Percentiles rank a stretch among this genome's conserved stretches.
These are phyloP conservation scores for Furculomyces boomerangus DNA, from an alignment of 371 early-diverging fungal genomes.

Conservation along the genomic window DNA sequence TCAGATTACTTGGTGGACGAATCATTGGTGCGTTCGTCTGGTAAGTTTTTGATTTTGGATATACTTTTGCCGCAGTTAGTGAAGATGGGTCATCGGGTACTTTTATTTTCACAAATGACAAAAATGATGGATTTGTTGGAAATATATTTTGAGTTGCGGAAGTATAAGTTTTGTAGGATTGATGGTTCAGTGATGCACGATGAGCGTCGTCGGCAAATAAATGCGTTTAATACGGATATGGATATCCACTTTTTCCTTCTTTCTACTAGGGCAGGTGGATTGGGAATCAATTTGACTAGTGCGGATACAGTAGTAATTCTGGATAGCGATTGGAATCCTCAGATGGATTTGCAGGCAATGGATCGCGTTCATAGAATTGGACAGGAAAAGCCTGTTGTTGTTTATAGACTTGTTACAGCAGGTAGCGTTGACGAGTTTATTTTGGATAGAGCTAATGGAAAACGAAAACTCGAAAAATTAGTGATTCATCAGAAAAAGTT, in stretches of 20 bases:
- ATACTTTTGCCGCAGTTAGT: slow-evolving; percentile 51
- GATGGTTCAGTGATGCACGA: slow-evolving; percentile 78
- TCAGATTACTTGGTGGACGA: slow-evolving; percentile 20
- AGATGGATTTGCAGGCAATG: slow-evolving; percentile 94
- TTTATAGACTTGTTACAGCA: slow-evolving; percentile 74
- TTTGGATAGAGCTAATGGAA: slow-evolving; percentile 54
- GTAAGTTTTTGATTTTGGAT: slow-evolving; percentile 78
- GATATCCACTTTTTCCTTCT: slow-evolving; percentile 71
- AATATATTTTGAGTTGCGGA: slow-evolving; percentile 62
- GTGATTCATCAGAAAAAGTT: slow-evolving; percentile 68
- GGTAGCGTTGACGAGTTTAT: slow-evolving; percentile 75
- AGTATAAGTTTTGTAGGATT: slow-evolving; percentile 77
- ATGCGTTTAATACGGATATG: slow-evolving; percentile 29
- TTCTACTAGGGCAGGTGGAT: slow-evolving; percentile 92
- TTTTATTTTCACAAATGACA: slow-evolving; percentile 91
- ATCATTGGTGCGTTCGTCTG: slow-evolving; percentile 28
- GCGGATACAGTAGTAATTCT: slow-evolving; percentile 90
- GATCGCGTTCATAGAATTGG: slow-evolving; percentile 95
- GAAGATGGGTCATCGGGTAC: slow-evolving; percentile 60
- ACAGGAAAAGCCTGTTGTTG: slow-evolving; percentile 75
- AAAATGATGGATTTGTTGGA: slow-evolving; percentile 82
- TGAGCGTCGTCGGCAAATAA: slow-evolving; percentile 60
- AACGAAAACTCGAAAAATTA: slow-evolving; percentile 75
- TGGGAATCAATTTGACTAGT: slow-evolving; percentile 86
- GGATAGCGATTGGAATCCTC: slow-evolving; percentile 95